Evolutionary conservation across 495 filamentous ascomycete species (phyloP).

Genomic region (Oidiodendron maius): DNA sequence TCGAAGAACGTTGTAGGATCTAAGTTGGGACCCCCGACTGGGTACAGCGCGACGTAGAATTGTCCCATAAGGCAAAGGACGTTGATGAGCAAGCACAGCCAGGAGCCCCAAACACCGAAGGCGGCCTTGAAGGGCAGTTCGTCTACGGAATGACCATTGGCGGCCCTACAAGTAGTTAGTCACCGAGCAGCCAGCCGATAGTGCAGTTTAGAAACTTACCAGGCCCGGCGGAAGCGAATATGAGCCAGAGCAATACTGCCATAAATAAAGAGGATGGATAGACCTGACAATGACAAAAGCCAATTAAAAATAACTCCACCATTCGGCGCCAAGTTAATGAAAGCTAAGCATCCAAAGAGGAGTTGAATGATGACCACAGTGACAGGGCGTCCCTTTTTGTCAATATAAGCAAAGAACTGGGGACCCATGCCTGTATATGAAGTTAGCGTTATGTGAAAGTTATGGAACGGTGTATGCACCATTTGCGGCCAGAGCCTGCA

Average conservation of each 20-base stretch:
- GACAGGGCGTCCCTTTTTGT: slow-evolving; percentile 50
- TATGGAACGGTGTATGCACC: too few species aligned
- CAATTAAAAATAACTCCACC: slow-evolving; percentile 52
- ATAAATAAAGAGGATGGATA: slow-evolving; percentile 66
- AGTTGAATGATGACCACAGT: slow-evolving; percentile 46
- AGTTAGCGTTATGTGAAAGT: slow-evolving; percentile 37
- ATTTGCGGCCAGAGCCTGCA: slow-evolving; percentile 60
- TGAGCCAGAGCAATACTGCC: slow-evolving; percentile 66
- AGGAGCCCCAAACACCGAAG: slow-evolving; percentile 58
- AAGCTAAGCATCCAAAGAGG: slow-evolving; percentile 47
- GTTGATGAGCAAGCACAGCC: slow-evolving; percentile 51
- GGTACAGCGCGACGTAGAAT: slow-evolving; percentile 42
- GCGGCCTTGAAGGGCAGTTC: slow-evolving; percentile 41
- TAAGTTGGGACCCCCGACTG: slow-evolving; percentile 41
- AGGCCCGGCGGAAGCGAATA: slow-evolving; percentile 65
- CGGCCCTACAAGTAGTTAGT: slow-evolving; percentile 18
- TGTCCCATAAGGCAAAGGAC: slow-evolving; percentile 56
- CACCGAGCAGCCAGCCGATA: background rate
- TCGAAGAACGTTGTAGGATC: slow-evolving; percentile 64
- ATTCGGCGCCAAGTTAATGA: slow-evolving; percentile 38
- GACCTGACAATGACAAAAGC: slow-evolving; percentile 63
- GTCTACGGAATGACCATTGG: slow-evolving; percentile 44
- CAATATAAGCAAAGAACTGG: slow-evolving; percentile 49
- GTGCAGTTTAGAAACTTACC: slow-evolving; percentile 32
- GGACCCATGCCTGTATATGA: slow-evolving; percentile 56